Base-by-base conservation (phyloP, 2,329 filamentous ascomycete genomes). In the Sphaceloma murrayae region DNA sequence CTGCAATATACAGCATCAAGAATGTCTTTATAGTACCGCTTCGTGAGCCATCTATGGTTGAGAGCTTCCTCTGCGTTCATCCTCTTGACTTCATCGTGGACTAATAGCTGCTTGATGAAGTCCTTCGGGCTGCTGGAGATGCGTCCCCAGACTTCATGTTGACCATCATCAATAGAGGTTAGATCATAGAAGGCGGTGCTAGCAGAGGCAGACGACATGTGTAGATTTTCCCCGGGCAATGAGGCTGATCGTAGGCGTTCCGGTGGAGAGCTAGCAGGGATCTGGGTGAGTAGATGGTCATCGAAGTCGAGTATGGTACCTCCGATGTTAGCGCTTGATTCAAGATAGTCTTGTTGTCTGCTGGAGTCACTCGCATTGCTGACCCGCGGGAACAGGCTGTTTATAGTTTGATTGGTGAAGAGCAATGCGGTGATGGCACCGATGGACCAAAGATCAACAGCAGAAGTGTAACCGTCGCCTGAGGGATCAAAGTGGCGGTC, bases 401-500 rank as follows among this genome's bases (percentile, higher is more conserved):
- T 13, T 1, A 45, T 16, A 3, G 42, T 26, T 13, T 32, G 18
- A 48, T 75, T 75, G 0, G 68, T 69, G 11, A 79, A 60, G 10
- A 80, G 56, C 6, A 69, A 62, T 6, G 65, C 66, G 2, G 73
- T 64, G 2, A 79, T 63, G 34, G 67, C 68, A 4, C 76, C 77
- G n/a, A 80, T 53, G 1, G 75, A 75, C 75, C 75, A 80, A 56
- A 80, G 67, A 51, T 80, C 77, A 6, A 78, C 65, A 7, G 72
- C 67, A 53, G 71, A 70, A 19, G 72, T 75, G 54, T 79, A 79
- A 2, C 73, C 72, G 34, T 17, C 24, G 13, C 16, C 34, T 4
- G 11, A 13, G 26, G 17, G 8, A 8, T 18, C 17, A 31, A 6
- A 16, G 17, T 9, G 30, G 27, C 33, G 39, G 32, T 21, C 21